Percentiles rank a stretch among this genome's conserved stretches.
Evolutionary conservation across 1,284 basidiomycete genomes (phyloP).

Genomic region (Cutaneotrichosporon sp.): DNA sequence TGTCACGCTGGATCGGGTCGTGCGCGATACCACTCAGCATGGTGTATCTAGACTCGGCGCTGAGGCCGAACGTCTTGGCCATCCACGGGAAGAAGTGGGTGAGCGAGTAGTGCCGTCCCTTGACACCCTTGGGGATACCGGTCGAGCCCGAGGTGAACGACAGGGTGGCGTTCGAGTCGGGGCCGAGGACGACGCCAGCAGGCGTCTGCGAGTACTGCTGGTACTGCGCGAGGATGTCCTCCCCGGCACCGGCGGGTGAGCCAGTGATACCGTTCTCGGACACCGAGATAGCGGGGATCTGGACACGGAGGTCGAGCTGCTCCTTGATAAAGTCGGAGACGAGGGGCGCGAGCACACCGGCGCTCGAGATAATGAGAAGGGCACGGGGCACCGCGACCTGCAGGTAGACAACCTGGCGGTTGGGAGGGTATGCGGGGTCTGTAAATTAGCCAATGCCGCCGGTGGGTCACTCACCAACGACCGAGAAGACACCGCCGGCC

Average conservation of each 20-base stretch:
- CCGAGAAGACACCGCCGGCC: slow-evolving; percentile 95
- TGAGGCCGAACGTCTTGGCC: slow-evolving; percentile 82
- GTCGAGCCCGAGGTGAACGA: slow-evolving; percentile 98
- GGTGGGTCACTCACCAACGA: slow-evolving; percentile 71
- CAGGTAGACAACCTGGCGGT: slow-evolving; percentile 93
- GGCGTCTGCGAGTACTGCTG: slow-evolving; percentile 54
- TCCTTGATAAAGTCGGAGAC: slow-evolving; percentile 83
- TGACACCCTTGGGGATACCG: slow-evolving; percentile 97
- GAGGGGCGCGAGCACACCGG: slow-evolving; percentile 75
- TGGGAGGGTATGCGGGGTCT: slow-evolving; percentile 97
- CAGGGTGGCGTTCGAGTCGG: slow-evolving; percentile 91
- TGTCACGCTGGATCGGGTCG: slow-evolving; percentile 98
- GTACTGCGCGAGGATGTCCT: slow-evolving; percentile 53
- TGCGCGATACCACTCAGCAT: slow-evolving; percentile 99
- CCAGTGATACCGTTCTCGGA: slow-evolving; percentile 68
- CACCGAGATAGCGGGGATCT: slow-evolving; percentile 87
- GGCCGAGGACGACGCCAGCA: slow-evolving; percentile 82
- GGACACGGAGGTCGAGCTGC: slow-evolving; percentile 84
- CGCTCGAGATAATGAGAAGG: slow-evolving; percentile 86
- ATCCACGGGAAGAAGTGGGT: slow-evolving; percentile 99
- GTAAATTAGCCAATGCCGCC: slow-evolving; percentile 1
- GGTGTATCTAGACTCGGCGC: slow-evolving; percentile 81
- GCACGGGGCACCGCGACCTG: slow-evolving; percentile 93
- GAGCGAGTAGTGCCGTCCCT: slow-evolving; percentile 90
- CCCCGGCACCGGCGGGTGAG: slow-evolving; percentile 55